These are phyloP conservation scores for Heliosperma pusillum DNA, from an alignment of 148 eudicot species.

Conservation along the genomic window DNA sequence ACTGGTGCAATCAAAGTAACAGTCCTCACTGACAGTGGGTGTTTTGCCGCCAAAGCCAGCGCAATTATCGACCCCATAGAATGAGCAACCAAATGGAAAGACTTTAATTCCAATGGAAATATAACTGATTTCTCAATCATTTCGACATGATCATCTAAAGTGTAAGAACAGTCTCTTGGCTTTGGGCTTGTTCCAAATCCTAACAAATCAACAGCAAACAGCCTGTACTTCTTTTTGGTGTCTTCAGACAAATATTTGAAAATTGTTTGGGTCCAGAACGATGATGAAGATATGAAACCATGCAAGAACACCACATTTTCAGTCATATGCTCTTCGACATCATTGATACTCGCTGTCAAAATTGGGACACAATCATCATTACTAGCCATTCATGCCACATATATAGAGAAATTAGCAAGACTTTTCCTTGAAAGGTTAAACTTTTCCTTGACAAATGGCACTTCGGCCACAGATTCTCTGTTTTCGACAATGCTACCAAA, in stretches of 20 bases:
- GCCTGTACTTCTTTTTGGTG: constrained; percentile 35
- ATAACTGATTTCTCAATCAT: constrained; percentile 65
- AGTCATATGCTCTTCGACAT: constrained; percentile 13
- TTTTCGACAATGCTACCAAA: no score
- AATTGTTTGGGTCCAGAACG: constrained; percentile 59
- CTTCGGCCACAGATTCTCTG: no score
- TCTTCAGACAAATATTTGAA: constrained; percentile 39
- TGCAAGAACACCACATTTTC: constrained; percentile 77
- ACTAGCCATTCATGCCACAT: not conserved
- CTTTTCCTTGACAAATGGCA: no score
- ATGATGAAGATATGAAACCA: constrained; percentile 75
- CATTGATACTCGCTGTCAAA: constrained; percentile 25
- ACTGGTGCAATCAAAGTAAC: constrained; percentile 74
- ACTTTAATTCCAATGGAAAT: constrained; percentile 29
- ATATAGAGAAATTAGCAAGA: not conserved
- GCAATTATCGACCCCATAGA: constrained; percentile 84
- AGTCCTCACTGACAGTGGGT: constrained; percentile 47
- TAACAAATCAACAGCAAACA: constrained; percentile 61
- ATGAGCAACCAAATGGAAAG: constrained; percentile 79
- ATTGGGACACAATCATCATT: not conserved
- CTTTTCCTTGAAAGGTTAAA: no score
- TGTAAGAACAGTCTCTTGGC: constrained; percentile 58
- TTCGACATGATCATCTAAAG: constrained; percentile 54
- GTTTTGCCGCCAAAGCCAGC: constrained; percentile 64
- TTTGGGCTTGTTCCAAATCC: constrained; percentile 86